Base-by-base conservation (phyloP, 2,329 filamentous ascomycete genomes). In the Sclerotinia glacialis region DNA sequence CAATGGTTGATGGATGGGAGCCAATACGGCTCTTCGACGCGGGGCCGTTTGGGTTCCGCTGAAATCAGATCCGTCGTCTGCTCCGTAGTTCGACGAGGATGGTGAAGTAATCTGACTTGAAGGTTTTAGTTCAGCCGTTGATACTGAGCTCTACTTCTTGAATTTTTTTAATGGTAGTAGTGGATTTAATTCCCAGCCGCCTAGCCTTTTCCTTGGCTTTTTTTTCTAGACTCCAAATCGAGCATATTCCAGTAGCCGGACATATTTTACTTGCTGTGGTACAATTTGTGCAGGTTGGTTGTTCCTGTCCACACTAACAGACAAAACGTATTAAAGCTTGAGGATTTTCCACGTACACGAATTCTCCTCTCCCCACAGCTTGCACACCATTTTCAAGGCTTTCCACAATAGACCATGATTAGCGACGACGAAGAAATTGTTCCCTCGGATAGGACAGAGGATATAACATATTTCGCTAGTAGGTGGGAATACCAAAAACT, bases 161-260 rank as follows among this genome's bases (percentile, higher is more conserved):
- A n/a, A 26, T 31, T 37, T 55, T 11, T 28, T 31, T 34, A 18
- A 42, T 21, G 9, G 16, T n/a, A 40, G 1, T 50, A 5, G 47
- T 14, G n/a, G 21, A 12, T 31, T 12, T 49, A 28, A 54, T 23
- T 50, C 4, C 21, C 14, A 26, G 31, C 23, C 34, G 74, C 75
- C 40, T 46, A 47, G 49, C 62, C 26, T 47, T 56, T 8, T 42
- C 40, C 23, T 31, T 47, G 21, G 76, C 83, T 85, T 74, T 85
- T 83, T 73, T 85, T 82, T 58, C 83, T 79, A 71, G 85, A 85
- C 80, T 85, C 83, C 67, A 85, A 79, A 72, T 85, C 83, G 54
- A 84, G 79, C 61, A 83, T 77, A 70, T 85, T 85, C 44, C 83
- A 78, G 71, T 85, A 85, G 64, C 83, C 83, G 34, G 82, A 68